These are phyloP conservation scores for Penicillium polonicum DNA, from an alignment of 2,329 filamentous ascomycete genomes.

Conservation along the genomic window DNA sequence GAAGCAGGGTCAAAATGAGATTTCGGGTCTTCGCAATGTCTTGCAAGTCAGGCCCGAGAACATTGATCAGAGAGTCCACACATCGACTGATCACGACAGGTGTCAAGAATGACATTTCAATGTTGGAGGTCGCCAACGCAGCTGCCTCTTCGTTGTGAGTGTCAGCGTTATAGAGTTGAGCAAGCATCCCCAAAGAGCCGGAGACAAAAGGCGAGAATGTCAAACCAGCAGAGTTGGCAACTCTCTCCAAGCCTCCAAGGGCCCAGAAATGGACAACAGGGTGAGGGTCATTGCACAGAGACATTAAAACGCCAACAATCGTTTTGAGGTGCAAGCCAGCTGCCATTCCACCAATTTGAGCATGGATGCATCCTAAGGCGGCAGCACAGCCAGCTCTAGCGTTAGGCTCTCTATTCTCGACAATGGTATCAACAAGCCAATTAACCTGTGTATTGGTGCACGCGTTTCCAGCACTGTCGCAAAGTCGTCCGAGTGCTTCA, in stretches of 20 bases:
- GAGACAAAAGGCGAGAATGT: conserved; percentile 90
- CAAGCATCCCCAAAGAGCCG: conserved; percentile 87
- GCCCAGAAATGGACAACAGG: conserved; percentile 97
- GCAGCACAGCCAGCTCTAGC: conserved; percentile 92
- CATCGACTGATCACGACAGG: conserved; percentile 80
- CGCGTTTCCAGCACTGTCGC: conserved; percentile 76
- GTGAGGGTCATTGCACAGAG: conserved; percentile 90
- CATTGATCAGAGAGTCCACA: conserved; percentile 94
- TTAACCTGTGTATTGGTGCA: conserved; percentile 92
- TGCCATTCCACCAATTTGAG: conserved; percentile 95
- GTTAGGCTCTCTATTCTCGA: conserved; percentile 88
- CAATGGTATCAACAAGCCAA: conserved; percentile 87
- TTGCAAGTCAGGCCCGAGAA: conserved; percentile 90
- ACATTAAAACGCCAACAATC: conserved; percentile 97
- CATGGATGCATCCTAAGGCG: conserved; percentile 88
- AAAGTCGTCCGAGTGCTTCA: conserved; percentile 80
- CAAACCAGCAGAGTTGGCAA: conserved; percentile 87
- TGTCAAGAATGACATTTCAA: conserved; percentile 81
- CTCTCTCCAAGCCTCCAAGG: conserved; percentile 78
- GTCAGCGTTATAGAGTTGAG: conserved; percentile 87
- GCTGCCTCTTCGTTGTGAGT: conserved; percentile 83
- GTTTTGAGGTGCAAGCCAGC: conserved; percentile 95
- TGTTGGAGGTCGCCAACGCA: conserved; percentile 79
- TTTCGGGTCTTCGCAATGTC: conserved; percentile 90
- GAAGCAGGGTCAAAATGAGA: conserved; percentile 81